Percentiles rank a stretch among this genome's conserved stretches.
Evolutionary conservation across 1,284 basidiomycete genomes (phyloP).

Genomic region (Ceratobasidium theobromae): DNA sequence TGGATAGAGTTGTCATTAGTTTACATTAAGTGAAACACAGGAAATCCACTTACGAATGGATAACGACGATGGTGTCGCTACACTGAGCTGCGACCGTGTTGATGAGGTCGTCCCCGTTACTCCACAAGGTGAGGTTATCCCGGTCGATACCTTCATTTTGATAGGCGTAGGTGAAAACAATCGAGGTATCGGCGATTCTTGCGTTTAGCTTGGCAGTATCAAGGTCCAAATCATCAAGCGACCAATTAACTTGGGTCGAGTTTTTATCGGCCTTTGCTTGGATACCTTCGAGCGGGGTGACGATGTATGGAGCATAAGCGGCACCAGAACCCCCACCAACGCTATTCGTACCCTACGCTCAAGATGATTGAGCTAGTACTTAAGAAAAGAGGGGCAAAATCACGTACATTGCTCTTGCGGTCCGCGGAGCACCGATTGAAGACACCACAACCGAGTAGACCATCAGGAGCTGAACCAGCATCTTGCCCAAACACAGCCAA

Average conservation of each 20-base stretch:
- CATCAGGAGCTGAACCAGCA: conserved; percentile 4
- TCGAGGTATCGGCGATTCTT: conserved; percentile 41
- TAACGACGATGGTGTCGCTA: conserved; percentile 55
- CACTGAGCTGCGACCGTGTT: conserved; percentile 51
- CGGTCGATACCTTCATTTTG: conserved; percentile 44
- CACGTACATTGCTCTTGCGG: conserved; percentile 63
- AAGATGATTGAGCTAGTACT: conserved; percentile 71
- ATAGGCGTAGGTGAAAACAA: conserved; percentile 47
- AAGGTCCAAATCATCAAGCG: conserved; percentile 47
- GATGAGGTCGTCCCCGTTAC: conserved; percentile 48
- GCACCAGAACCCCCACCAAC: conserved; percentile 32
- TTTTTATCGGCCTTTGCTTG: conserved; percentile 46
- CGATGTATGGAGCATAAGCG: conserved; percentile 50
- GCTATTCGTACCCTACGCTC: conserved; percentile 28
- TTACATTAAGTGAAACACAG: not conserved
- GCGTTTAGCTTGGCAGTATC: conserved; percentile 39
- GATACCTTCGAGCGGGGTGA: conserved; percentile 50
- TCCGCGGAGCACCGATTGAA: conserved; percentile 66
- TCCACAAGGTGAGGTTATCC: conserved; percentile 52
- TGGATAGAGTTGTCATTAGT: not conserved
- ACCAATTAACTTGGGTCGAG: conserved; percentile 45
- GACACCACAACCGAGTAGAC: conserved; percentile 65
- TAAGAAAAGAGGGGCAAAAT: conserved; percentile 59
- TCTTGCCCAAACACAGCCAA: conserved; percentile 34
- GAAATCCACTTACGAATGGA: conserved; percentile 50